Evolutionary conservation across 140 eudicot species (phyloP).

Genomic region (Bidens hawaiensis): DNA sequence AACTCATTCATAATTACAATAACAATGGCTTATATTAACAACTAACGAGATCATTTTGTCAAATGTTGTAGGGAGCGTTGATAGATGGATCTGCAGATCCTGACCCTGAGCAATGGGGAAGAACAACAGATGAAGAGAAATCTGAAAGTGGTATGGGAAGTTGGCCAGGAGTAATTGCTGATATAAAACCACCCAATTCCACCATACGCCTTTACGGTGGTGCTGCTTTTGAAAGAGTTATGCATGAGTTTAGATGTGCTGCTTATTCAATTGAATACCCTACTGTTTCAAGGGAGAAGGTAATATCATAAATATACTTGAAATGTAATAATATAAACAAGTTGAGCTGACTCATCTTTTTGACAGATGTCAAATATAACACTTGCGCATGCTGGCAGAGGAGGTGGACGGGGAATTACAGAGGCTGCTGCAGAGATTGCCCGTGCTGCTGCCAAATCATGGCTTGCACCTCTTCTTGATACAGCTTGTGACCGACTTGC

Average conservation of each 20-base stretch:
- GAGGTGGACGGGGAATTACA: background rate
- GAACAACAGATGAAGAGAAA: background rate
- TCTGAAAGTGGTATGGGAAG: background rate
- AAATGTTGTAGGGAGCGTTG: background rate
- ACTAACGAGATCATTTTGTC: background rate
- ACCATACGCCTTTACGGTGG: background rate
- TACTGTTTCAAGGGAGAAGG: background rate
- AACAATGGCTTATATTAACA: background rate
- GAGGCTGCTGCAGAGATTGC: background rate
- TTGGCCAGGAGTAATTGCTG: background rate
- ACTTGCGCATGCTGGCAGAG: background rate
- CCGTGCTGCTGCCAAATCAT: background rate
- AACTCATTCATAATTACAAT: background rate
- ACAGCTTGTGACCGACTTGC: conserved; percentile 89
- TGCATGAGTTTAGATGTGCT: background rate
- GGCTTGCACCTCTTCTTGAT: conserved; percentile 52
- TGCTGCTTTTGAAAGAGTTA: background rate
- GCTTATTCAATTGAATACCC: background rate
- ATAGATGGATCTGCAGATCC: background rate
- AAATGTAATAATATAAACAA: too few relatives aligned
- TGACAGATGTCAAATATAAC: background rate
- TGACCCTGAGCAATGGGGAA: background rate
- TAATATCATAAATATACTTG: background rate
- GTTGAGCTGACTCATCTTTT: background rate
- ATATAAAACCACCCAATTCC: background rate